Conservation (phyloP, 2,329 filamentous ascomycete genomes). For the Elsinoe perseae region DNA sequence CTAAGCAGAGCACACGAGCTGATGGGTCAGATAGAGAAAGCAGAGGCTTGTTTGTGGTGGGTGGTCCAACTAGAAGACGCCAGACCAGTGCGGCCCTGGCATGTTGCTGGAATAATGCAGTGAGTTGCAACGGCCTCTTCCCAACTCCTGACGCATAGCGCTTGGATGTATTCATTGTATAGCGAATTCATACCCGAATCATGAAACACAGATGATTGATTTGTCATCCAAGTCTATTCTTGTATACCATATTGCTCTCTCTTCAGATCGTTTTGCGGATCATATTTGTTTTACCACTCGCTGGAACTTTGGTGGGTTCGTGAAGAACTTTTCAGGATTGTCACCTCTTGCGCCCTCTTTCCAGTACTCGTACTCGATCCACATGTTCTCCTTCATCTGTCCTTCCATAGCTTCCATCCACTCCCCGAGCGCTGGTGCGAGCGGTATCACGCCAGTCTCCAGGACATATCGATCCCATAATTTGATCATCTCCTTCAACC, state of each 20-base stretch:
- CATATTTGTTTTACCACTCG: constrained; percentile 21
- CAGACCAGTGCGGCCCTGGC: constrained; percentile 72
- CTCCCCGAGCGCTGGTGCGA: constrained; percentile 50
- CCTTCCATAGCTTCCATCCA: constrained; percentile 55
- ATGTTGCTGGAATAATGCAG: constrained; percentile 35
- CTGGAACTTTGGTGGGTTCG: constrained; percentile 27
- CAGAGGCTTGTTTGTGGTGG: constrained; percentile 94
- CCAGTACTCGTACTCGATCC: constrained; percentile 62
- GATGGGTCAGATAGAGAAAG: constrained; percentile 74
- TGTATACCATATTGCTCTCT: not conserved
- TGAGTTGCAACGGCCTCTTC: not conserved
- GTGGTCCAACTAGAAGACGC: constrained; percentile 90
- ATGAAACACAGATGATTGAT: not conserved
- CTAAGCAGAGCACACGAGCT: constrained; percentile 82
- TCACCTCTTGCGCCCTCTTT: constrained; percentile 42
- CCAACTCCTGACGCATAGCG: not conserved
- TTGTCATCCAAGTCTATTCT: not conserved
- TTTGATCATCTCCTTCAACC: constrained; percentile 42
- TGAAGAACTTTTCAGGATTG: constrained; percentile 30
- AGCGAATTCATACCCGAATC: not conserved
- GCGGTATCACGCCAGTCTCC: constrained; percentile 53
- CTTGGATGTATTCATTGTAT: constrained; percentile 1
- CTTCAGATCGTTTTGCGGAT: not conserved
- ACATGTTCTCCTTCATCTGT: constrained; percentile 58
- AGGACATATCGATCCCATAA: constrained; percentile 52